Percentiles rank a stretch among this genome's conserved stretches.
Conservation (phyloP, 306 rosid genomes). For the Gastrolobium villosum region DNA sequence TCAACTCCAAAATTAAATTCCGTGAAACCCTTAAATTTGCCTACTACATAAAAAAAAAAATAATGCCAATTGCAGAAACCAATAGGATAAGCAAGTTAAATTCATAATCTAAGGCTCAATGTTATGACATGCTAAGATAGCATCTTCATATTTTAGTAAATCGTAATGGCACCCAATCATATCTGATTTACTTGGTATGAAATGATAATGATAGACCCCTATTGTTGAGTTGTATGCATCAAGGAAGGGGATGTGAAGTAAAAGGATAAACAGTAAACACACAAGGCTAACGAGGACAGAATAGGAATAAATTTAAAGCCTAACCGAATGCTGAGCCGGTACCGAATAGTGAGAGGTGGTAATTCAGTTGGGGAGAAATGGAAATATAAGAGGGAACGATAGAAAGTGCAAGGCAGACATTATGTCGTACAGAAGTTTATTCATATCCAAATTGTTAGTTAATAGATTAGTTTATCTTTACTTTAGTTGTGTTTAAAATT, state of each 20-base stretch:
- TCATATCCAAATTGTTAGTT: too few species aligned
- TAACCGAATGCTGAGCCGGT: neutral
- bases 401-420: neutral
- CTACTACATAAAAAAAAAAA: neutral
- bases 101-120: conserved; percentile 5
- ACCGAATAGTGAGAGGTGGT: neutral
- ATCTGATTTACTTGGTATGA: neutral
- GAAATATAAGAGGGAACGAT: neutral
- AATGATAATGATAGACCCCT: conserved; percentile 4
- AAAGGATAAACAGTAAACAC: neutral
- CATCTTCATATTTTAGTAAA: conserved; percentile 19
- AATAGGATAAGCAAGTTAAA: conserved; percentile 1
- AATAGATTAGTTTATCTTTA: too few species aligned
- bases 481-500: too few species aligned
- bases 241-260: neutral
- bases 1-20: conserved; percentile 15
- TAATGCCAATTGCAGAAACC: conserved; percentile 7
- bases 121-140: neutral
- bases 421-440: too few species aligned
- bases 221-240: neutral
- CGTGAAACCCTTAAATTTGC: neutral
- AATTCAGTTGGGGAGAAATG: conserved; percentile 6
- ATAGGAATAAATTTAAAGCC: neutral
- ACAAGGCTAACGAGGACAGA: neutral
- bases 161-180: neutral